Percentiles rank a stretch among this genome's conserved stretches.
These are phyloP conservation scores for Myxozyma mucilagina DNA, from an alignment of 805 yeast species.

Conservation along the genomic window DNA sequence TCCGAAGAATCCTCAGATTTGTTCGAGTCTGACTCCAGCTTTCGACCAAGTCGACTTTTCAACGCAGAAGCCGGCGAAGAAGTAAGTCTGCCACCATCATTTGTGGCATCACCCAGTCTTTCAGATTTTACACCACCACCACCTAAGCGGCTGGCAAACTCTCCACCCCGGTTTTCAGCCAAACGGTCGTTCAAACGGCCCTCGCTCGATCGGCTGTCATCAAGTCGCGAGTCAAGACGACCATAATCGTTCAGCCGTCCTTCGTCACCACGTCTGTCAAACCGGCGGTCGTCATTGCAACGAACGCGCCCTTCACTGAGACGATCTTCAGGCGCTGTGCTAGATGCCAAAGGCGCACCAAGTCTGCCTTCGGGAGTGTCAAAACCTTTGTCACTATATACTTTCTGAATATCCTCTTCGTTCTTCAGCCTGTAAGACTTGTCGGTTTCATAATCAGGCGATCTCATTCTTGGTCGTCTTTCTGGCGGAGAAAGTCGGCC, in stretches of 20 bases:
- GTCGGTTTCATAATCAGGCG: neutral
- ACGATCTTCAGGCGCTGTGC: neutral
- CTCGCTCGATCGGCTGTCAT: neutral
- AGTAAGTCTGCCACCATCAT: neutral
- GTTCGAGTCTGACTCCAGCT: neutral
- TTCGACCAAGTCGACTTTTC: neutral
- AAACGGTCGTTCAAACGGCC: neutral
- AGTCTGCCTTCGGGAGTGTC: constrained; percentile 4
- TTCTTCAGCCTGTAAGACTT: neutral
- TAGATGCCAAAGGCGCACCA: neutral
- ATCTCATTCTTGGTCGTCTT: neutral
- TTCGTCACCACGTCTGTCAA: neutral
- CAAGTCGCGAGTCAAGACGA: neutral
- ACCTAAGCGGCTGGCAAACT: neutral
- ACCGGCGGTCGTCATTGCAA: neutral
- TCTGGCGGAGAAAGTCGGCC: constrained; percentile 6
- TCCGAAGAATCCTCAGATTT: constrained; percentile 1
- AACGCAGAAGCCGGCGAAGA: neutral
- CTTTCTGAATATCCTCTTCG: neutral
- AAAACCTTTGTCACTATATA: neutral
- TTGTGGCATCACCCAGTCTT: neutral
- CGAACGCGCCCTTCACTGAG: no score
- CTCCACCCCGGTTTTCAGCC: neutral
- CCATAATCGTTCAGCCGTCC: neutral
- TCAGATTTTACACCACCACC: neutral